Evolutionary conservation across 2,329 filamentous ascomycete species (phyloP), one percentile per base, ranked within the genome.

Genomic region (Botryotinia narcissicola): DNA sequence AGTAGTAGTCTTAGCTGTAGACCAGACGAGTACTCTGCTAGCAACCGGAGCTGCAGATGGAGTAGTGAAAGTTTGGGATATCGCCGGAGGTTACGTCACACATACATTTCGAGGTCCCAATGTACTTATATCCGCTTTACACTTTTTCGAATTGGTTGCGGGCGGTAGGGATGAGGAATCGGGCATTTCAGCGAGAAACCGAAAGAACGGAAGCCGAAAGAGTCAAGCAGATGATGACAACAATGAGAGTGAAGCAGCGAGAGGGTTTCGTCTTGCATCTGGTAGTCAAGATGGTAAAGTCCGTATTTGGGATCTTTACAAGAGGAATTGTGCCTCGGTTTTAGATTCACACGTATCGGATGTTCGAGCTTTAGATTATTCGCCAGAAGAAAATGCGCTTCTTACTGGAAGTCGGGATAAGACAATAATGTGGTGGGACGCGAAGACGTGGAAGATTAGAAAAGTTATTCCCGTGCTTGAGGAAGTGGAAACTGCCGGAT

Each of bases 21-120:
- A 99, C 81, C 87, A 89, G 71, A 97, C 95, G 1, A 92, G 95
- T 79, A 97, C 95, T 2, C 85, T 99, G 20, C 86, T 99, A 61
- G 96, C 95, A 25, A 98, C 95, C 25, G 96, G 97, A 75, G 93
- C 93, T 67, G 95, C 96, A 5, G 96, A 99, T 81, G 96, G 96
- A 37, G 89, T 92, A 0, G 93, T 98, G 79, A 99, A 99, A 82
- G 91, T 99, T 70, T 99, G 95, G 95, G 96, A 99, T 83, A 94
- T 99, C 74, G 86, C 87, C 68, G 93, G 91, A 62, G 96, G 96
- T 35, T 98, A 93, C 82, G 90, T 94, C 46, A 99, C 97, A 42
- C 96, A 99, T 83, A 97, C 94, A 0, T 97, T 99, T 82, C 92
- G 95, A 78, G 95, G 95, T 1, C 95, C 97, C 73, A 94, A 94